phyloP scores from a whole-genome alignment of 2,329 filamentous ascomycete genomes.

The Paecilomyces dactylethromorphus region DNA sequence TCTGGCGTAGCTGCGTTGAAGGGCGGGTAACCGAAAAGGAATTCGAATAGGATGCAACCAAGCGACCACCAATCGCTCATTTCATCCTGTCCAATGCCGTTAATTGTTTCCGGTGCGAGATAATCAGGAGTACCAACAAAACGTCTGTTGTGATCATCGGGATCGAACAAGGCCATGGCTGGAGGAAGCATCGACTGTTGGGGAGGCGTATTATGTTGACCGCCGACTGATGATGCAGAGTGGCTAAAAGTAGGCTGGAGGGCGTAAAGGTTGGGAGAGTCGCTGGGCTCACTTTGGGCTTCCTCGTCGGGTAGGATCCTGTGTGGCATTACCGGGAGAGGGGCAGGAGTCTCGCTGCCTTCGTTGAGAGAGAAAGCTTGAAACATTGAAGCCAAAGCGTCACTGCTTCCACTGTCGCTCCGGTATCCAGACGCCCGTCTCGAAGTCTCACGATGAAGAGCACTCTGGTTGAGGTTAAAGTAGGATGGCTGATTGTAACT shows the following conservation, averaged over 20 bases:
- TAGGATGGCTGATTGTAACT: conserved; percentile 83
- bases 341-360: conserved; percentile 39
- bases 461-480: conserved; percentile 61
- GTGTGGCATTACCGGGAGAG: conserved; percentile 23
- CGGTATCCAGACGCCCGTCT: conserved; percentile 70
- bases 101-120: conserved; percentile 92
- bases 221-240: conserved; percentile 21
- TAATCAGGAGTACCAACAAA: conserved; percentile 98
- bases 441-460: conserved; percentile 54
- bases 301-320: conserved; percentile 64
- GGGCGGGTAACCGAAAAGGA: conserved; percentile 84
- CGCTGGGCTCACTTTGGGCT: conserved; percentile 61
- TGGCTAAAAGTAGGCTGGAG: conserved; percentile 57
- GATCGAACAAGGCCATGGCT: conserved; percentile 89
- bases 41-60: conserved; percentile 97
- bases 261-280: conserved; percentile 69
- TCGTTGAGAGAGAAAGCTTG: conserved; percentile 70
- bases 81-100: conserved; percentile 90
- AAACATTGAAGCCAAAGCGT: conserved; percentile 76
- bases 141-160: conserved; percentile 82
- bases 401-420: conserved; percentile 89
- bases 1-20: conserved; percentile 90
- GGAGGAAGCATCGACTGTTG: conserved; percentile 76
- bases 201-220: conserved; percentile 36
- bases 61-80: conserved; percentile 99